Base-by-base conservation (phyloP, 371 early-diverging fungal species). In the Mortierella sp. region DNA sequence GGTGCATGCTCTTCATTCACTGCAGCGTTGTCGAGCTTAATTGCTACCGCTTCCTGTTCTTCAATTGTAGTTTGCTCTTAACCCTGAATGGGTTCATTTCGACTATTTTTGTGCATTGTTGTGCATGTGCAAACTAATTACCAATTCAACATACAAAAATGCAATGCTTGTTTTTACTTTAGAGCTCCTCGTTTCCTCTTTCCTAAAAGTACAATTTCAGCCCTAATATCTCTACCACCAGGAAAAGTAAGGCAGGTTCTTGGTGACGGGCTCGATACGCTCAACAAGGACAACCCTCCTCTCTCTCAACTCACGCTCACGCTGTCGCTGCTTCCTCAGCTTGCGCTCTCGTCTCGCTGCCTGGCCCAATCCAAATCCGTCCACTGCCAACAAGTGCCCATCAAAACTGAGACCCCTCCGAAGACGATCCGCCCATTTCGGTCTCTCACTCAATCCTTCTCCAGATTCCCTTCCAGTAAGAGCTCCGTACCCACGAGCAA, bases 261-360 rank as follows among this genome's bases (percentile, higher is more conserved):
- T 83, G 31, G 83, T 82, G 69, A 82, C 83, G 26, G 83, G 77
- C 69, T 83, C 83, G 57, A 83, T 83, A 53, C 83, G 69, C 54
- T 83, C 83, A 48, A 83, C 67, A 24, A 79, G 77, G 0, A 83
- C 64, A 43, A 83, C 83, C 0, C 83, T 50, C 31, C 77, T 69
- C 70, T 83, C 82, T 10, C 77, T 34, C 67, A 82, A 40, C 72
- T 82, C 82, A 9, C 82, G 72, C 44, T 82, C 82, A 0, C 82
- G 75, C 37, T 82, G 82, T 26, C 69, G 53, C 50, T 79, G 79
- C 48, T 83, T 83, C 59, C 80, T 71, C 75, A 83, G 28, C 51
- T 80, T 71, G 5, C 83, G 74, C 55, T 80, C 83, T 44, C 83
- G 24, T 50, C 80, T 48, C 8, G 83, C 79, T 4, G 74, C 71